Base-by-base conservation (phyloP, 495 filamentous ascomycete genomes). In the Trichoderma reesei region DNA sequence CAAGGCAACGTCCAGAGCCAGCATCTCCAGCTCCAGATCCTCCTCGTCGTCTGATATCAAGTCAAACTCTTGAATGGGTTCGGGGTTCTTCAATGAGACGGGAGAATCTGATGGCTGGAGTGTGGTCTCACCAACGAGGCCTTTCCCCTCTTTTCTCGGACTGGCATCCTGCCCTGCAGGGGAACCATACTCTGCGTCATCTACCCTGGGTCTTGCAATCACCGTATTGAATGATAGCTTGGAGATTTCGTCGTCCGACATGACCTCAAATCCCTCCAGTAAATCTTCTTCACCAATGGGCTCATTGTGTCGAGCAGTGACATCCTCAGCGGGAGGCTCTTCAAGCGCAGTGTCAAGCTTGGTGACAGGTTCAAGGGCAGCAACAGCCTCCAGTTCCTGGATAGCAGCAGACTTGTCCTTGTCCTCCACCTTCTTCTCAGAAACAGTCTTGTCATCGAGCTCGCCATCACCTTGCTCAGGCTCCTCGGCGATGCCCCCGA, bases 301-400 rank as follows among this genome's bases (percentile, higher is more conserved):
- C 63, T 69, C 68, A 10, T 63, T 67, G 63, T 63, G 54, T 69
- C 65, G n/a, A 54, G 46, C 9, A 18, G 20, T 18, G 8, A 54
- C 46, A 54, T 9, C 5, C 41, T 44, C 13, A 44, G 13, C 41
- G n/a, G 3, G n/a, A 10, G 41, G 8, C 18, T 48, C 51, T 34
- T 56, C 51, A 9, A 26, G 51, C 8, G 16, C 5, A 5, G 10
- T 13, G 16, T 46, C 42, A 18, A 14, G 10, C 42, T 46, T 46
- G 42, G 42, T 46, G 42, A 26, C 1, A 26, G 26, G 26, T 26
- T 26, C 26, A 26, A 26, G 26, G 26, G 26, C 26, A 26, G 26
- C 26, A 26, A 26, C 26, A 26, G 26, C 26, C 26, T 26, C 26
- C 26, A 1, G 26, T 26, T 26, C 26, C 42, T 46, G n/a, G 13